Conservation (phyloP, 2,329 filamentous ascomycete species). For the Ascochyta viciae-villosae region DNA sequence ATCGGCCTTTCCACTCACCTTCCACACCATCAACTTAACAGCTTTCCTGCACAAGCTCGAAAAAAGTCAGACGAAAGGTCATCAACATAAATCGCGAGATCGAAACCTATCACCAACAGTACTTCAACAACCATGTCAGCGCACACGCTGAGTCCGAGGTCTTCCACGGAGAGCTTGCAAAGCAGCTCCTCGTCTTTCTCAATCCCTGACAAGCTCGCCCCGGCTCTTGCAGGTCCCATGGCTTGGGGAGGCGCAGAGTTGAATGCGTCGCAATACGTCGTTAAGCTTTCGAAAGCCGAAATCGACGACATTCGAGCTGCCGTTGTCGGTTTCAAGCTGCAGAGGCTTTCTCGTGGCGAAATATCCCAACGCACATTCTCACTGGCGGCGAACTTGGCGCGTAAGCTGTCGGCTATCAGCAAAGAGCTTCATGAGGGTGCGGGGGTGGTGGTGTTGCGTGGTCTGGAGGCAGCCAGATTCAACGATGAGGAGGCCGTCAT, state of each 20-base stretch:
- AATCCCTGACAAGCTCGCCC: conserved; percentile 40
- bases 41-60: neutral
- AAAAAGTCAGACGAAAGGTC: neutral
- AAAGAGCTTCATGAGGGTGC: conserved; percentile 38
- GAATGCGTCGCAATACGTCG: conserved; percentile 34
- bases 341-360: conserved; percentile 9
- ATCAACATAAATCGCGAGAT: neutral
- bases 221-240: conserved; percentile 40
- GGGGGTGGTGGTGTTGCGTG: conserved; percentile 43
- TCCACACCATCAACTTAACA: conserved; percentile 4
- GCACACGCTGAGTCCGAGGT: conserved; percentile 35
- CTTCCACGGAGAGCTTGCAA: conserved; percentile 42
- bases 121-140: conserved; percentile 31
- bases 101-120: neutral
- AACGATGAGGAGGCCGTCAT: conserved; percentile 49
- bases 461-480: conserved; percentile 41
- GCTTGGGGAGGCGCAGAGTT: conserved; percentile 43
- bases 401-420: conserved; percentile 36
- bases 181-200: conserved; percentile 34
- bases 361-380: conserved; percentile 28
- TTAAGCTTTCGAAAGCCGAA: conserved; percentile 34
- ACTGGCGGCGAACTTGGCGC: conserved; percentile 29
- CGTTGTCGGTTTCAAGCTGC: conserved; percentile 40
- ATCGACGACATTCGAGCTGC: conserved; percentile 42
- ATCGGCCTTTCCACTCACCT: conserved; percentile 1